These are phyloP conservation scores for Solanum chacoense DNA, from an alignment of 305 asterid genomes.

Conservation along the genomic window DNA sequence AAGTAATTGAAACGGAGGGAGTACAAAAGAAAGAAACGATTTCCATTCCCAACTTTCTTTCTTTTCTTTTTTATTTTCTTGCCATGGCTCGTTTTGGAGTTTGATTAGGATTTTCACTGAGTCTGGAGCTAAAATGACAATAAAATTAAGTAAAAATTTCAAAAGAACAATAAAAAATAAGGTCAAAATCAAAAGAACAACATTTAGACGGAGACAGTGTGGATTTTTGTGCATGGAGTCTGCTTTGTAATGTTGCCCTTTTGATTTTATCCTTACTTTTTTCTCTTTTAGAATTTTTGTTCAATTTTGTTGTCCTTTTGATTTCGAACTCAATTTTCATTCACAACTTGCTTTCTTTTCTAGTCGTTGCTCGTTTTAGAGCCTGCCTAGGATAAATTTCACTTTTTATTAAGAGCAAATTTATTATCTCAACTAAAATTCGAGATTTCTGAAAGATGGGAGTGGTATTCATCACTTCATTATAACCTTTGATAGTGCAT, in stretches of 20 bases:
- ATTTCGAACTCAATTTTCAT: rapidly evolving
- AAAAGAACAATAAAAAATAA: background rate
- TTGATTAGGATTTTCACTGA: background rate
- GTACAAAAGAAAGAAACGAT: background rate
- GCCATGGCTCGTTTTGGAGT: background rate
- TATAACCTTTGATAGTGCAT: background rate
- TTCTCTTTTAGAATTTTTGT: too few species aligned
- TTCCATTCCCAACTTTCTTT: background rate
- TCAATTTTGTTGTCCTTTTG: background rate
- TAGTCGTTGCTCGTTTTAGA: background rate
- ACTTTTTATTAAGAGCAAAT: background rate
- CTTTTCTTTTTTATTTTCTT: background rate
- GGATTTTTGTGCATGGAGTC: background rate
- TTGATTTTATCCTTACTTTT: background rate
- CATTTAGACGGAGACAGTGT: background rate
- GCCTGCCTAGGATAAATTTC: background rate
- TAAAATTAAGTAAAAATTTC: too few species aligned
- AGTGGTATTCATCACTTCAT: background rate
- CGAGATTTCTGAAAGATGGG: background rate
- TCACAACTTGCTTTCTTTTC: background rate
- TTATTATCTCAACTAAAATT: background rate
- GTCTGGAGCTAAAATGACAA: too few species aligned
- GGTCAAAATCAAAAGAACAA: too few species aligned
- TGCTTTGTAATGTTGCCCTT: background rate
- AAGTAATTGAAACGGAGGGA: background rate